A percentile compares a stretch with the other conserved stretches of the same genome.
phyloP scores from a whole-genome alignment of 2,329 filamentous ascomycete species.

The Fusarium sp. region DNA sequence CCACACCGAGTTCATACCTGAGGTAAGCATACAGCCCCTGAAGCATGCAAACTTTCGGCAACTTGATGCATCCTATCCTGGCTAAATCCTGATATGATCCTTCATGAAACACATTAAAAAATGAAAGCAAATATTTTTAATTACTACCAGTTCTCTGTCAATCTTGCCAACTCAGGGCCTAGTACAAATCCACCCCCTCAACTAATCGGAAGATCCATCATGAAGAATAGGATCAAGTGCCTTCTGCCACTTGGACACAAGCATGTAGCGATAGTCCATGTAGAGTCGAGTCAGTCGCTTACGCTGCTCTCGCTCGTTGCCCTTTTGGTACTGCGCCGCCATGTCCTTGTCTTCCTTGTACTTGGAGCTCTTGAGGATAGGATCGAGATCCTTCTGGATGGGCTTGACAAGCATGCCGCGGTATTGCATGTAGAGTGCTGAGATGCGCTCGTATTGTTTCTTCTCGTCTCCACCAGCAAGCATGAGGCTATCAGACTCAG shows the following conservation, averaged over 20 bases:
- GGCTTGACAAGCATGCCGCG: slow-evolving; percentile 17
- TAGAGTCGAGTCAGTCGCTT: slow-evolving; percentile 9
- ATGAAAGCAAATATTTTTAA: not conserved
- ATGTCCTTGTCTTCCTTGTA: not conserved
- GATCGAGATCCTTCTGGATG: slow-evolving; percentile 27
- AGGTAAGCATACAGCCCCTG: not conserved
- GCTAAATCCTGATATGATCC: not conserved
- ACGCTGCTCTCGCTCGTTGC: slow-evolving; percentile 14
- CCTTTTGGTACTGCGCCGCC: slow-evolving; percentile 1
- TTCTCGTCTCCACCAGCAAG: slow-evolving; percentile 10
- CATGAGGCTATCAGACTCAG: not conserved
- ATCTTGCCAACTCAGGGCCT: not conserved
- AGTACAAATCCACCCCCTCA: not conserved
- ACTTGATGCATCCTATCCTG: not conserved
- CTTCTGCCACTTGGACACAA: not conserved
- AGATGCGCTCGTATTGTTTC: slow-evolving; percentile 11
- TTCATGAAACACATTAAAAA: not conserved
- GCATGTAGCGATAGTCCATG: slow-evolving; percentile 22
- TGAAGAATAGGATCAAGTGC: slow-evolving; percentile 22
- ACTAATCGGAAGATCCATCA: not conserved
- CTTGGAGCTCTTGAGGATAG: slow-evolving; percentile 13
- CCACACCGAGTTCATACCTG: not conserved
- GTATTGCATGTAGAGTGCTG: slow-evolving; percentile 32
- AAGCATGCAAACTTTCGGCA: not conserved
- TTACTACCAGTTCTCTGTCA: not conserved